Conservation (phyloP, 306 rosid species). For the Adenanthera pavonina region DNA sequence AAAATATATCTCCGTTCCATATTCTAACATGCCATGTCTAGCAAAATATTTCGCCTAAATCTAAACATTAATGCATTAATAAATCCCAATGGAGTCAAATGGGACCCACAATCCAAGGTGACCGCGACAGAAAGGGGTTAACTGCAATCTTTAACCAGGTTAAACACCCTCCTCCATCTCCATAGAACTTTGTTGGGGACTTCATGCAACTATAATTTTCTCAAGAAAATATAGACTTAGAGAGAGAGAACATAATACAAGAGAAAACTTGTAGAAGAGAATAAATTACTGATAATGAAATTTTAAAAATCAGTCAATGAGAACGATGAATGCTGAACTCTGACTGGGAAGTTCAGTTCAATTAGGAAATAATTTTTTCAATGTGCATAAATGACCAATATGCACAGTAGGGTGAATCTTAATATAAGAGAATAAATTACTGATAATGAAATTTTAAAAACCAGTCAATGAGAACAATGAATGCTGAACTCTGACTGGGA, state of each 20-base stretch:
- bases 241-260: not conserved
- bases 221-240: not conserved
- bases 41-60: not conserved
- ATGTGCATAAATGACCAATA: not conserved
- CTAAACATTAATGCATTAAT: not conserved
- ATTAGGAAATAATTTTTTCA: not conserved
- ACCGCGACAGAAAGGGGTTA: not conserved
- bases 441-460: slow-evolving; percentile 26
- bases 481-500: slow-evolving; percentile 36
- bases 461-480: slow-evolving; percentile 30
- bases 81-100: not conserved
- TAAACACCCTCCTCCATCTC: not conserved
- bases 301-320: slow-evolving; percentile 13
- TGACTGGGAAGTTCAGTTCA: slow-evolving; percentile 39
- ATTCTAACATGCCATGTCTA: not conserved
- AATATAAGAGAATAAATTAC: not conserved
- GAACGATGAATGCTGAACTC: slow-evolving; percentile 30
- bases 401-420: not conserved
- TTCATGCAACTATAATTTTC: not conserved
- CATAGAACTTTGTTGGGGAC: not conserved
- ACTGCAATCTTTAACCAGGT: not conserved
- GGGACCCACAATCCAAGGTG: not conserved
- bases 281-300: slow-evolving; percentile 20
- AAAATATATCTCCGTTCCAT: no score
- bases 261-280: not conserved